These are phyloP conservation scores for Ceratocystis lukuohia DNA, from an alignment of 2,329 filamentous ascomycete genomes.

Conservation along the genomic window DNA sequence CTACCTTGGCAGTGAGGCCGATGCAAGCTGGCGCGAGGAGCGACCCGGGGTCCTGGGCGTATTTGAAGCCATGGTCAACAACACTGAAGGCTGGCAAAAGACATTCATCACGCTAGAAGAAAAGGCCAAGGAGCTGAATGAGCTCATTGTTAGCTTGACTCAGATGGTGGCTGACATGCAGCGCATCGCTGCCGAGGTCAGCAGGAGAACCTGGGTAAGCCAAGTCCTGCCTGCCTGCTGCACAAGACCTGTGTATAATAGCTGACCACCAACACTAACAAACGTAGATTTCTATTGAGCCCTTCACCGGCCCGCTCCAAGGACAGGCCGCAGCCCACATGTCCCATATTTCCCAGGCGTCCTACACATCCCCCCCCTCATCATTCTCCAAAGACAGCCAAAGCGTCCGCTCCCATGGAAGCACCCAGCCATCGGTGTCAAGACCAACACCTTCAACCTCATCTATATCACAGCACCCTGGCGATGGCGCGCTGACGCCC, in stretches of 20 bases:
- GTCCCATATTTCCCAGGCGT: slow-evolving; percentile 16
- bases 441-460: slow-evolving; percentile 13
- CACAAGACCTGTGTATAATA: background rate
- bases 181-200: slow-evolving; percentile 68
- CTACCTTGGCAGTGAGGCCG: slow-evolving; percentile 57
- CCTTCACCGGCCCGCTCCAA: slow-evolving; percentile 10
- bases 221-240: background rate
- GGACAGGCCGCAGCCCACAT: slow-evolving; percentile 15
- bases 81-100: slow-evolving; percentile 78
- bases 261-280: background rate
- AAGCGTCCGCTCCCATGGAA: slow-evolving; percentile 14
- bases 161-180: slow-evolving; percentile 79
- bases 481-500: slow-evolving; percentile 17
- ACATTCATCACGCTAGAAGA: slow-evolving; percentile 65
- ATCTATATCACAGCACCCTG: slow-evolving; percentile 10
- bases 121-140: slow-evolving; percentile 50
- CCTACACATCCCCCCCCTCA: slow-evolving; percentile 12
- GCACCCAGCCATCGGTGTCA: slow-evolving; percentile 8
- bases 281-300: slow-evolving; percentile 16
- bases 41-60: slow-evolving; percentile 55
- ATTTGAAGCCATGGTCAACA: slow-evolving; percentile 81
- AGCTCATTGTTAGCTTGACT: slow-evolving; percentile 47
- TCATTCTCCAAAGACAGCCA: slow-evolving; percentile 13
- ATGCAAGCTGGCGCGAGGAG: slow-evolving; percentile 46
- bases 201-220: slow-evolving; percentile 60